Percentiles rank a stretch among this genome's conserved stretches.
Conservation (phyloP, 176 grass and related monocot genomes). For the Tillandsia leiboldiana region DNA sequence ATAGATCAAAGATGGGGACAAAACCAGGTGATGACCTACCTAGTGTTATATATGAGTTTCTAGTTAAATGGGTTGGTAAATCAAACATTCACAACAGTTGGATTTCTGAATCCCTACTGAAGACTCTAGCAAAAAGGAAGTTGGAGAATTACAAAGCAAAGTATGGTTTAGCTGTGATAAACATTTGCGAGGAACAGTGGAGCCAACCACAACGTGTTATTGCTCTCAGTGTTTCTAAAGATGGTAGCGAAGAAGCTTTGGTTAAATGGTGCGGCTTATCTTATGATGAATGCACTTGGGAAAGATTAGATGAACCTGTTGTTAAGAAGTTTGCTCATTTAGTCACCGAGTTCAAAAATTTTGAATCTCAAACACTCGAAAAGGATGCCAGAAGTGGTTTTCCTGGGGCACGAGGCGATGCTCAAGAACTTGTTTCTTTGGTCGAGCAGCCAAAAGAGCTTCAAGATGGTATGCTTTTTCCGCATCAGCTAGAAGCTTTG, state of each 20-base stretch:
- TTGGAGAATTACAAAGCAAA: constrained; percentile 96
- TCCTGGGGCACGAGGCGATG: constrained; percentile 36
- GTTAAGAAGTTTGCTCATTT: constrained; percentile 63
- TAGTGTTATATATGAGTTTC: constrained; percentile 51
- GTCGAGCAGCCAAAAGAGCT: constrained; percentile 86
- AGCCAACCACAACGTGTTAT: constrained; percentile 77
- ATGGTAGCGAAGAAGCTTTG: constrained; percentile 61
- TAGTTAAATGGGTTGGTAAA: constrained; percentile 89
- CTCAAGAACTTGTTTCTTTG: constrained; percentile 53
- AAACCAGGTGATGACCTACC: constrained; percentile 28
- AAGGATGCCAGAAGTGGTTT: constrained; percentile 38
- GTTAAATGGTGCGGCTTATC: constrained; percentile 83
- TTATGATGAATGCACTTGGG: constrained; percentile 98
- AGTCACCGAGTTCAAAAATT: constrained; percentile 56
- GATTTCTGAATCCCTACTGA: constrained; percentile 78
- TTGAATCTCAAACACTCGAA: constrained; percentile 58
- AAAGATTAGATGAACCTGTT: constrained; percentile 82
- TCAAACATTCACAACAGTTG: constrained; percentile 92
- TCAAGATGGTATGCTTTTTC: constrained; percentile 75
- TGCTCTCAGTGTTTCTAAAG: constrained; percentile 38
- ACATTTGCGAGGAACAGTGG: constrained; percentile 93
- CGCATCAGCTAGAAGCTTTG: constrained; percentile 97
- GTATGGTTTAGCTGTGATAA: constrained; percentile 69
- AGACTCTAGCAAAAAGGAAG: constrained; percentile 82
- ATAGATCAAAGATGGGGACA: constrained; percentile 2